Conservation (phyloP, 495 filamentous ascomycete genomes). For the Staphylotrichum tortipilum region DNA sequence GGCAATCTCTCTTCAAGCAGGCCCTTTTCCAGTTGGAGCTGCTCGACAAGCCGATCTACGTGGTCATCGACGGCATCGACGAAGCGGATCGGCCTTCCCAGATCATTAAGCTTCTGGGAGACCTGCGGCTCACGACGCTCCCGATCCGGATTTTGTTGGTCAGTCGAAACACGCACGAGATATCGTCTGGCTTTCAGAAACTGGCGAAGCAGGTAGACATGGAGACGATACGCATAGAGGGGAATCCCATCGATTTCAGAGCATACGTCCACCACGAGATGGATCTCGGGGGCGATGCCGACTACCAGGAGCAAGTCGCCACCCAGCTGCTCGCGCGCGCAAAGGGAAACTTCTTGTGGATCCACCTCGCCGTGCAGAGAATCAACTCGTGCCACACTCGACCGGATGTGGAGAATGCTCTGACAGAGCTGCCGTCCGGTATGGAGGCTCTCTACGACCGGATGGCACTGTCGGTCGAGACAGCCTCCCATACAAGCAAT, state of each 20-base stretch:
- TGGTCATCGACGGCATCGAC: slow-evolving; percentile 32
- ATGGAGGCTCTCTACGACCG: too few relatives aligned
- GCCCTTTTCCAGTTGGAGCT: slow-evolving; percentile 18
- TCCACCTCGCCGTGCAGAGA: too few relatives aligned
- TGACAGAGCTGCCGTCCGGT: too few relatives aligned
- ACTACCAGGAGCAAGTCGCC: too few relatives aligned
- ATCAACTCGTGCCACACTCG: too few relatives aligned
- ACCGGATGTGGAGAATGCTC: too few relatives aligned
- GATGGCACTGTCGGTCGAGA: too few relatives aligned
- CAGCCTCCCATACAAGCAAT: too few relatives aligned
- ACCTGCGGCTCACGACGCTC: not conserved
- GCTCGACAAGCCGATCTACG: slow-evolving; percentile 20
- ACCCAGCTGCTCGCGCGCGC: too few relatives aligned
- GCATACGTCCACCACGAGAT: not conserved
- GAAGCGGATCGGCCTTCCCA: slow-evolving; percentile 18
- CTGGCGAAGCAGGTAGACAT: not conserved
- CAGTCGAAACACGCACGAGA: not conserved
- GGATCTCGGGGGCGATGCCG: too few relatives aligned
- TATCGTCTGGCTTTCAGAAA: not conserved
- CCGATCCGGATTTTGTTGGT: not conserved
- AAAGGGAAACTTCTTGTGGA: too few relatives aligned
- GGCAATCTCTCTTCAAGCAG: slow-evolving; percentile 30
- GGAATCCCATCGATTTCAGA: not conserved
- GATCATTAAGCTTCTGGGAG: not conserved
- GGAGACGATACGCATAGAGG: not conserved